Base-by-base conservation (phyloP, 169 alveolate genomes). In the Condylostoma magnum region DNA sequence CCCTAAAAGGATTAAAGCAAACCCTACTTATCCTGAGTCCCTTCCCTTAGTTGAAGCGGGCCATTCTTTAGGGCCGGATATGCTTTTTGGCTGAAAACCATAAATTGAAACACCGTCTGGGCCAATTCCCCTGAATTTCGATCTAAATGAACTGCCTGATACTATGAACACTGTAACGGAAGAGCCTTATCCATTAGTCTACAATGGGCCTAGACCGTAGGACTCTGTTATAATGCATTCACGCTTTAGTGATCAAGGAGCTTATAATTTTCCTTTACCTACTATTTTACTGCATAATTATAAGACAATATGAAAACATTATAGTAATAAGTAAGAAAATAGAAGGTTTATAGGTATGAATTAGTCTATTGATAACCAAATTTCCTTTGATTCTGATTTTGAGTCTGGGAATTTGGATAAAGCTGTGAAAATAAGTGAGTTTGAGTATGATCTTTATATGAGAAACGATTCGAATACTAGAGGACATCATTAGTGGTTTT, bases 401-500 rank as follows among this genome's bases (percentile, higher is more conserved):
- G 98, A 94, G 82, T 85, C 93, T 33, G 98, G 96, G 5, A 94
- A 94, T 77, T 71, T 94, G 48, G 80, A 89, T 47, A 81, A 94
- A 54, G 98, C 95, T 3, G 82, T 86, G 37, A 38, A 84, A 69
- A 90, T 89, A 46, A 89, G 84, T 36, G 93, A 87, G 41, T 78
- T 77, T 72, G 94, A 63, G 31, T 90, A 95, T 69, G 95, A 95
- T 69, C 74, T 95, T 56, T 87, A 89, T 75, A 67, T 95, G 27
- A 93, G 91, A 63, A 94, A 94, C 18, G 98, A 95, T 82, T 90
- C 93, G 60, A 87, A 86, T 71, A 87, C 97, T 18, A 81, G 84
- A 47, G 96, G 97, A 2, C 92, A 94, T 67, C 90, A 94, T 5
- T 89, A 92, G 76, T 94, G 98, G 96, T 94, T 86, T 69, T 90